Evolutionary conservation across 2,329 filamentous ascomycete species (phyloP).

Genomic region (Colletotrichum plurivorum): DNA sequence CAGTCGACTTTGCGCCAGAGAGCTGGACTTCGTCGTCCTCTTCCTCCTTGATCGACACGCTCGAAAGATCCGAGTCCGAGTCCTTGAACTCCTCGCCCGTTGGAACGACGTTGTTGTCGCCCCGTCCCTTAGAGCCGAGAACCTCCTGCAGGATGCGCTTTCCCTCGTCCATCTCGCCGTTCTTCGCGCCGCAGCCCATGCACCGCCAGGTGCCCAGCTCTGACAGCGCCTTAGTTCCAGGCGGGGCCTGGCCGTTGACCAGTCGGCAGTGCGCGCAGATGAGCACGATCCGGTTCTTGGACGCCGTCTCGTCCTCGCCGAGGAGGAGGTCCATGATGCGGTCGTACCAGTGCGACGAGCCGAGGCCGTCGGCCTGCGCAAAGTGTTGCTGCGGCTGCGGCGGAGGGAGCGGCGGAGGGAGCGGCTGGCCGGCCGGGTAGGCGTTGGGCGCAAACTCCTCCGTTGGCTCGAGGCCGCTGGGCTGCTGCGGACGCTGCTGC

Average conservation of each 20-base stretch:
- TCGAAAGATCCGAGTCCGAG: slow-evolving; percentile 23
- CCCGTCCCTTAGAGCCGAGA: slow-evolving; percentile 48
- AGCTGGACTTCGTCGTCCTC: slow-evolving; percentile 17
- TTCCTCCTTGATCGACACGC: slow-evolving; percentile 25
- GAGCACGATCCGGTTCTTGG: slow-evolving; percentile 90
- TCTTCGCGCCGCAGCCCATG: slow-evolving; percentile 84
- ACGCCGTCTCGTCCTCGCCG: slow-evolving; percentile 92
- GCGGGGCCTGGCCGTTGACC: slow-evolving; percentile 96
- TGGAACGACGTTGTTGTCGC: slow-evolving; percentile 26
- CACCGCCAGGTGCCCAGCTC: slow-evolving; percentile 93
- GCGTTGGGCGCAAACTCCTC: slow-evolving; percentile 85
- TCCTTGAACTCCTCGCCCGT: slow-evolving; percentile 40
- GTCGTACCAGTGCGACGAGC: slow-evolving; percentile 86
- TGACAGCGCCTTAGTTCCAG: slow-evolving; percentile 81
- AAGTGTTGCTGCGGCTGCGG: slow-evolving; percentile 40
- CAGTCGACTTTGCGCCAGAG: slow-evolving; percentile 29
- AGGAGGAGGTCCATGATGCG: slow-evolving; percentile 91
- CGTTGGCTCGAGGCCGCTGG: slow-evolving; percentile 54
- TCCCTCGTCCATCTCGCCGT: slow-evolving; percentile 85
- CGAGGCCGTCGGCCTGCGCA: slow-evolving; percentile 25
- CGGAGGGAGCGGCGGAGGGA: slow-evolving; percentile 42
- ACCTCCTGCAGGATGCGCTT: slow-evolving; percentile 80
- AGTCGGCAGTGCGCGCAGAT: slow-evolving; percentile 87
- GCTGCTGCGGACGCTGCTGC: slow-evolving; percentile 42
- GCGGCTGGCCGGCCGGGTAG: slow-evolving; percentile 55